These are phyloP conservation scores for Penicillium crustosum DNA, from an alignment of 2,329 filamentous ascomycete genomes.

Conservation along the genomic window DNA sequence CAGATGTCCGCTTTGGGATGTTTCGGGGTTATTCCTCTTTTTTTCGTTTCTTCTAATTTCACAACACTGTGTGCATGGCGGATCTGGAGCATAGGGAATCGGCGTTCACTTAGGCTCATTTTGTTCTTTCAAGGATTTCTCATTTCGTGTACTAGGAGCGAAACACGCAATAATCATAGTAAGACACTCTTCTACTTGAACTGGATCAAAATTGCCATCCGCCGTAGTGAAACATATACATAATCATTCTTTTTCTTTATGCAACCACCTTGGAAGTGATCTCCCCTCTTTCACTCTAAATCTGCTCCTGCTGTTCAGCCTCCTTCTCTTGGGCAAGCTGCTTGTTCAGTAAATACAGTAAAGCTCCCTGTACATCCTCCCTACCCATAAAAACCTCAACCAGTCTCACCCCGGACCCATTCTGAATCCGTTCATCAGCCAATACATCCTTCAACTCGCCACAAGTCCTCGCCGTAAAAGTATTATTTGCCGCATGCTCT, in stretches of 20 bases:
- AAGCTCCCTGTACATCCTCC: constrained; percentile 37
- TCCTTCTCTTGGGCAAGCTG: constrained; percentile 32
- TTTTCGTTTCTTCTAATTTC: constrained; percentile 14
- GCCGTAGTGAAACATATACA: neutral
- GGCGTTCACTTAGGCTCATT: constrained; percentile 20
- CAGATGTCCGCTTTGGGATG: constrained; percentile 13
- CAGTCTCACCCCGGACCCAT: constrained; percentile 43
- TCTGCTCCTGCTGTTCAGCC: constrained; percentile 1
- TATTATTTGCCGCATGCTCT: constrained; percentile 41
- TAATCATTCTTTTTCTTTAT: neutral
- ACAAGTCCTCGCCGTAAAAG: constrained; percentile 45
- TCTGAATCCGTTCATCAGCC: constrained; percentile 35
- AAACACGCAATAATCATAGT: constrained; percentile 20
- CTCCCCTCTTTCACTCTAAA: neutral
- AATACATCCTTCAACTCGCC: constrained; percentile 48
- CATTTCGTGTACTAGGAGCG: constrained; percentile 13
- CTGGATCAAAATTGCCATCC: constrained; percentile 1
- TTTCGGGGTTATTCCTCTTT: constrained; percentile 8
- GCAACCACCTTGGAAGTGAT: neutral
- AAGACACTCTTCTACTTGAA: constrained; percentile 10
- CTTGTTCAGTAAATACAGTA: constrained; percentile 34
- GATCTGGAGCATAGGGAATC: constrained; percentile 25
- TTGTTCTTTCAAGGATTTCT: constrained; percentile 8
- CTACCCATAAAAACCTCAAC: constrained; percentile 45
- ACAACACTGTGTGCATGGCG: constrained; percentile 22